A percentile compares a stretch with the other conserved stretches of the same genome.
Evolutionary conservation across 2,329 filamentous ascomycete species (phyloP).

Genomic region (Aspergillus aculeatinus): DNA sequence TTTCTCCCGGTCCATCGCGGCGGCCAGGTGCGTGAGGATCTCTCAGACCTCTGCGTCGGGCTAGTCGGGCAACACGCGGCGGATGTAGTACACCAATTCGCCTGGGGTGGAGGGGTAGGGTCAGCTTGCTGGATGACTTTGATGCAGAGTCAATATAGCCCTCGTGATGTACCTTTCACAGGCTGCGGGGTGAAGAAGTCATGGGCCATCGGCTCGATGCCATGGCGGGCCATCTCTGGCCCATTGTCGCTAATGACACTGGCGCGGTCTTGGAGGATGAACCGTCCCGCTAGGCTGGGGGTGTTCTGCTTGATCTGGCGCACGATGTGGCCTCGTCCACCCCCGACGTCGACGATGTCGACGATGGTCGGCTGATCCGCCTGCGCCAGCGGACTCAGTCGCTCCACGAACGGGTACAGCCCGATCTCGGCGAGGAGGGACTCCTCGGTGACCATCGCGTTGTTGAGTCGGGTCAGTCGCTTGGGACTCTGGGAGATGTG

Average conservation of each 20-base stretch:
- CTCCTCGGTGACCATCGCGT: slow-evolving; percentile 15
- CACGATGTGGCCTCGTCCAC: slow-evolving; percentile 20
- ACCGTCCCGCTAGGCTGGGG: slow-evolving; percentile 16
- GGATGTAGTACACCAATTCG: slow-evolving; percentile 32
- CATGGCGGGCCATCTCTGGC: slow-evolving; percentile 6
- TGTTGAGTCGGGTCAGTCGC: slow-evolving; percentile 15
- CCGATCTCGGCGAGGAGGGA: slow-evolving; percentile 16
- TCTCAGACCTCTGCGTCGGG: slow-evolving; percentile 12
- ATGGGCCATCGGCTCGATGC: slow-evolving; percentile 20
- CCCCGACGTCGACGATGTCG: slow-evolving; percentile 25
- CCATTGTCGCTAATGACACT: slow-evolving; percentile 17
- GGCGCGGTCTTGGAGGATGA: slow-evolving; percentile 25
- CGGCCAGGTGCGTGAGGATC: slow-evolving; percentile 24
- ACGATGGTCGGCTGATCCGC: slow-evolving; percentile 19
- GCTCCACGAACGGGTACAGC: slow-evolving; percentile 22
- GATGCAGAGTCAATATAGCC: not conserved
- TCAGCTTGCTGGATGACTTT: not conserved
- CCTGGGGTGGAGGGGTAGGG: slow-evolving; percentile 8
- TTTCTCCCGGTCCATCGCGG: slow-evolving; percentile 21
- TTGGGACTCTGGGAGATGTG: slow-evolving; percentile 14
- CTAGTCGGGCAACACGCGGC: slow-evolving; percentile 35
- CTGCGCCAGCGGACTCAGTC: slow-evolving; percentile 12
- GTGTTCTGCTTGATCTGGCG: slow-evolving; percentile 14
- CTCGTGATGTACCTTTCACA: slow-evolving; percentile 17
- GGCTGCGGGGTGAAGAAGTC: slow-evolving; percentile 25